Conservation (phyloP, 352 stramenopile genomes). For the Pythium insidiosum region DNA sequence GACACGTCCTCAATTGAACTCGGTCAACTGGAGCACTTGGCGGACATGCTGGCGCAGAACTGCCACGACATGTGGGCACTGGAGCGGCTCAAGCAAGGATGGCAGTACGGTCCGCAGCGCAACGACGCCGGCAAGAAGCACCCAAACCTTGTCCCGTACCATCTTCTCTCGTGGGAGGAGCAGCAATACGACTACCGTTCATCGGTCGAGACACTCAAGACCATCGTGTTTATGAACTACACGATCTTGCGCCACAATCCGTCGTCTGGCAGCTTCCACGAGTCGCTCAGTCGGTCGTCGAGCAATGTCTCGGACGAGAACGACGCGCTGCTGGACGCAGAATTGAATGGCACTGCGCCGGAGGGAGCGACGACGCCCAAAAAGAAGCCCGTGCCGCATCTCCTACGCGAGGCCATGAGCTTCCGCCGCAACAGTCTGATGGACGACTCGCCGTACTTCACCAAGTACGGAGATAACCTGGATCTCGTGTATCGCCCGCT, state of each 20-base stretch:
- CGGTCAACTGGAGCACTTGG: slow-evolving; percentile 59
- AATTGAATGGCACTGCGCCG: slow-evolving; percentile 8
- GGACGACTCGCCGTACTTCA: slow-evolving; percentile 73
- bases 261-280: slow-evolving; percentile 46
- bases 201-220: slow-evolving; percentile 85
- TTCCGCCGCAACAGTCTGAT: slow-evolving; percentile 74
- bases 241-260: slow-evolving; percentile 46
- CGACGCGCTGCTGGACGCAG: not conserved
- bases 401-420: slow-evolving; percentile 65
- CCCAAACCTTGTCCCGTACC: slow-evolving; percentile 79
- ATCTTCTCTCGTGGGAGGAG: slow-evolving; percentile 70
- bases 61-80: slow-evolving; percentile 85
- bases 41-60: slow-evolving; percentile 74
- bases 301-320: slow-evolving; percentile 50
- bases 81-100: slow-evolving; percentile 80
- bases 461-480: slow-evolving; percentile 47
- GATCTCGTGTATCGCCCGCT: slow-evolving; percentile 62
- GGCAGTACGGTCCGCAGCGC: slow-evolving; percentile 61
- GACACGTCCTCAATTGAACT: slow-evolving; percentile 72
- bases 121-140: slow-evolving; percentile 69
- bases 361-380: slow-evolving; percentile 11
- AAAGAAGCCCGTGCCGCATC: slow-evolving; percentile 44
- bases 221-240: slow-evolving; percentile 87
- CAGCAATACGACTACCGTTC: slow-evolving; percentile 81
- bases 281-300: slow-evolving; percentile 55